Conservation (phyloP, 192 early-diverging fungal genomes). For the Backusella mclennaniae region DNA sequence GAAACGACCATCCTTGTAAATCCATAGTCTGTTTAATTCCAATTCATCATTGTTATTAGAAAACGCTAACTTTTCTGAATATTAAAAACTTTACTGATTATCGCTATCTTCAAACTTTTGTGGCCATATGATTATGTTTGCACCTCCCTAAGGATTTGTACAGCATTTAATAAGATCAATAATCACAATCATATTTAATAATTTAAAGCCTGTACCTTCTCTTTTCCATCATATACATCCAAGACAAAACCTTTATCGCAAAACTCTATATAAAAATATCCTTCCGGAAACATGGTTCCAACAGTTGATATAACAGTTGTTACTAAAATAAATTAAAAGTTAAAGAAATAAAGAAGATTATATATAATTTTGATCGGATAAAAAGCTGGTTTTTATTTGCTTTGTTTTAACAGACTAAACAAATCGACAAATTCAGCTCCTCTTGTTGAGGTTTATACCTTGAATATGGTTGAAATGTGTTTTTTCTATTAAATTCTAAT, state of each 20-base stretch:
- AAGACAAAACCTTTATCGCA: constrained; percentile 28
- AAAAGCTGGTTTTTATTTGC: not conserved
- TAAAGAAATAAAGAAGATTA: not conserved
- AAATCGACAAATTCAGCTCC: not conserved
- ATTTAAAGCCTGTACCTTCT: constrained; percentile 13
- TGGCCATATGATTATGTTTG: constrained; percentile 36
- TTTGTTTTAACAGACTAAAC: not conserved
- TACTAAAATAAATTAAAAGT: not conserved
- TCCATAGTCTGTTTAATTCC: constrained; percentile 21
- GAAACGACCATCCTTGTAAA: constrained; percentile 26
- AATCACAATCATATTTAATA: not conserved
- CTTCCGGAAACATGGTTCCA: not conserved
- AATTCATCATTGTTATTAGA: not conserved
- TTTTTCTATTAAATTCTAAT: no score
- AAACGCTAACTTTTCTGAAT: not conserved
- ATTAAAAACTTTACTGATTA: constrained; percentile 27
- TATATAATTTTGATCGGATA: not conserved
- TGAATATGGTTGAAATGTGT: no score
- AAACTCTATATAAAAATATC: constrained; percentile 32
- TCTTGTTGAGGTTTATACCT: not conserved
- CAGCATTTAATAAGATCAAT: not conserved
- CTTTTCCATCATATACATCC: constrained; percentile 34
- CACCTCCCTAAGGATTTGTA: constrained; percentile 18
- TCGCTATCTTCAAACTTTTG: constrained; percentile 39
- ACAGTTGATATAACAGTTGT: not conserved